These are phyloP conservation scores for Aphanomyces stellatus DNA, from an alignment of 352 stramenopile genomes.

Conservation along the genomic window DNA sequence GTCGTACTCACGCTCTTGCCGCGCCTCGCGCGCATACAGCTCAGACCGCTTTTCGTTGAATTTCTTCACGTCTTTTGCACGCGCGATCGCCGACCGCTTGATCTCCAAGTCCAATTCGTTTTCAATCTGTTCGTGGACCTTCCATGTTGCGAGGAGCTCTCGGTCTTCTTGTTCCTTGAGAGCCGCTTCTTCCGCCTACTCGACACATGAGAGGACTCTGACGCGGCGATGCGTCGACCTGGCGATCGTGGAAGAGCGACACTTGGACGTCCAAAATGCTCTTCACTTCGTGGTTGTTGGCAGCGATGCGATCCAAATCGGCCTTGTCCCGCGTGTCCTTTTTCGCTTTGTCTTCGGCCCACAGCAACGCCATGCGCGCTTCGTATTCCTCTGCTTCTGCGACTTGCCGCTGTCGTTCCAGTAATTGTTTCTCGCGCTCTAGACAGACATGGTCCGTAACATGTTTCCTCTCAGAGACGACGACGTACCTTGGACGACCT, in stretches of 20 bases:
- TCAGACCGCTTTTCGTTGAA: slow-evolving; percentile 68
- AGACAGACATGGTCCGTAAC: slow-evolving; percentile 43
- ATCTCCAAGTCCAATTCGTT: slow-evolving; percentile 44
- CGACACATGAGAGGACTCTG: not conserved
- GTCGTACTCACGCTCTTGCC: slow-evolving; percentile 64
- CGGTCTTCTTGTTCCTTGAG: slow-evolving; percentile 37
- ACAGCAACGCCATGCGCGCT: slow-evolving; percentile 53
- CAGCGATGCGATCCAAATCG: slow-evolving; percentile 37
- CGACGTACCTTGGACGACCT: slow-evolving; percentile 41
- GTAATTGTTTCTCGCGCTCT: slow-evolving; percentile 51
- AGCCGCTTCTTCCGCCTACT: slow-evolving; percentile 27
- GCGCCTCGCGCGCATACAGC: slow-evolving; percentile 28
- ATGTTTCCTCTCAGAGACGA: no score
- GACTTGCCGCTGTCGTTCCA: slow-evolving; percentile 33
- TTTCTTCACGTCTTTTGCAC: slow-evolving; percentile 57
- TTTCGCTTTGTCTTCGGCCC: slow-evolving; percentile 59
- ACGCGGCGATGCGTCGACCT: not conserved
- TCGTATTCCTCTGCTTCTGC: slow-evolving; percentile 52
- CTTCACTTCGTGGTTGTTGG: slow-evolving; percentile 63
- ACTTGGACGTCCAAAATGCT: slow-evolving; percentile 63
- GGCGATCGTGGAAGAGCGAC: not conserved
- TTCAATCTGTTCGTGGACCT: slow-evolving; percentile 47
- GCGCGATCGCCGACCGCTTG: slow-evolving; percentile 50
- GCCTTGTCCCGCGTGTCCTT: slow-evolving; percentile 59
- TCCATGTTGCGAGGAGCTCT: slow-evolving; percentile 53